Percentiles rank a stretch among this genome's conserved stretches.
Conservation (phyloP, 805 yeast species). For the Lipomyces kockii region DNA sequence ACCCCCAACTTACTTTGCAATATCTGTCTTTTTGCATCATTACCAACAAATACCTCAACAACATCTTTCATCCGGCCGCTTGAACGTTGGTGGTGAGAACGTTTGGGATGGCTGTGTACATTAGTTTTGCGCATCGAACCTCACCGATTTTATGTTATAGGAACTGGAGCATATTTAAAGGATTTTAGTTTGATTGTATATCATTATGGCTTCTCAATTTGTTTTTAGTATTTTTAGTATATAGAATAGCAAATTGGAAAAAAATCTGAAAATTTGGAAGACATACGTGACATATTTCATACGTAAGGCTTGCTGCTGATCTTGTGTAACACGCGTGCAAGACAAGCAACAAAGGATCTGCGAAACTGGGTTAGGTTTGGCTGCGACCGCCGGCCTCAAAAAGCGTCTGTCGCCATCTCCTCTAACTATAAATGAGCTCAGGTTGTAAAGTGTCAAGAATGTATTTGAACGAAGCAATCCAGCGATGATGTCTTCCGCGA, state of each 20-base stretch:
- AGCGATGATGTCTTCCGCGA: neutral
- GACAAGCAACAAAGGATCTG: no score
- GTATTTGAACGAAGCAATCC: neutral
- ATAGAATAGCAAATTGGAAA: neutral
- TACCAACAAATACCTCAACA: neutral
- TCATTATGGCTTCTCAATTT: neutral
- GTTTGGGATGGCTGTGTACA: neutral
- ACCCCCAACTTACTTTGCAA: neutral
- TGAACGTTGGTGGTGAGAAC: neutral
- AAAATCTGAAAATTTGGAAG: neutral
- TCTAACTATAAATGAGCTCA: no score
- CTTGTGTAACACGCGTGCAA: no score
- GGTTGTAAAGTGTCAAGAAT: neutral
- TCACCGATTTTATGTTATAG: neutral
- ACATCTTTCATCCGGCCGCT: neutral
- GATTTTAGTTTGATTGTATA: neutral
- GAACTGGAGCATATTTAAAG: neutral
- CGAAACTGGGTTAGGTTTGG: no score
- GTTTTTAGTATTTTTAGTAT: neutral
- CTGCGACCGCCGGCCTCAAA: no score
- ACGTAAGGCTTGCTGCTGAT: no score
- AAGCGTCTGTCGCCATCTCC: no score
- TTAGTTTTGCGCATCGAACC: neutral
- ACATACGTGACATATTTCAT: no score
- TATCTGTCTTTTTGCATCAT: constrained; percentile 1